Percentiles rank a stretch among this genome's conserved stretches.
These are phyloP conservation scores for Crithidia fasciculata DNA, from an alignment of 208 protist species.

Conservation along the genomic window DNA sequence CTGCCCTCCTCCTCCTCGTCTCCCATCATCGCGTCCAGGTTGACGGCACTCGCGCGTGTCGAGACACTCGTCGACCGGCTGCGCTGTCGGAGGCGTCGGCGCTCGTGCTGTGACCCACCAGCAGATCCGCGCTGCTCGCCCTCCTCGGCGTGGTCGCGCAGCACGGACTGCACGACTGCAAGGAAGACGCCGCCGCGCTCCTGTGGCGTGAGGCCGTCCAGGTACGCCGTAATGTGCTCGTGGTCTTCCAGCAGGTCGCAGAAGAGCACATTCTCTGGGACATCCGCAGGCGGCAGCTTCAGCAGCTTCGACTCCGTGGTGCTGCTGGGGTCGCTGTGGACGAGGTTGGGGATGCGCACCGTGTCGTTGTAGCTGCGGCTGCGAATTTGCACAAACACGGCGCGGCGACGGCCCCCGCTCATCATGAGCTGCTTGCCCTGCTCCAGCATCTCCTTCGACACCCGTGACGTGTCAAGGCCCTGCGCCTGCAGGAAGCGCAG, in stretches of 20 bases:
- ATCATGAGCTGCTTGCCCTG: constrained; percentile 74
- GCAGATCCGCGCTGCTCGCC: background rate
- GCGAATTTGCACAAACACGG: constrained; percentile 85
- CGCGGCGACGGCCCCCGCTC: constrained; percentile 58
- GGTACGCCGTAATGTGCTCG: constrained; percentile 32
- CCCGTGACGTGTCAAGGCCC: constrained; percentile 68
- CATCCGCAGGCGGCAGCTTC: constrained; percentile 76
- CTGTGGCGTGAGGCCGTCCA: constrained; percentile 25
- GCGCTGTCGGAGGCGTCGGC: constrained; percentile 13
- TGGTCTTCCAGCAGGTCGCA: constrained; percentile 60
- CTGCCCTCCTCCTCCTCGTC: constrained; percentile 4
- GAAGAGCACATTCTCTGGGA: constrained; percentile 80
- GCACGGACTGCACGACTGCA: constrained; percentile 40
- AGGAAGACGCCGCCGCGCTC: constrained; percentile 37
- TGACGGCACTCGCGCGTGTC: constrained; percentile 21
- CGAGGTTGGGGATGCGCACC: constrained; percentile 72
- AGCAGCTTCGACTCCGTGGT: constrained; percentile 64
- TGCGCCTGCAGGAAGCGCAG: constrained; percentile 85
- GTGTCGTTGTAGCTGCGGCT: constrained; percentile 67
- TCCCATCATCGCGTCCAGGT: constrained; percentile 20
- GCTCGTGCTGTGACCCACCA: constrained; percentile 2
- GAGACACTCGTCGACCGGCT: constrained; percentile 21
- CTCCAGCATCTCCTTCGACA: constrained; percentile 58
- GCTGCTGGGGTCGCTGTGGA: constrained; percentile 59
- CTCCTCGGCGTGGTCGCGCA: constrained; percentile 35